Evolutionary conservation across 2,329 filamentous ascomycete species (phyloP).

Genomic region (Ophiostoma ips): DNA sequence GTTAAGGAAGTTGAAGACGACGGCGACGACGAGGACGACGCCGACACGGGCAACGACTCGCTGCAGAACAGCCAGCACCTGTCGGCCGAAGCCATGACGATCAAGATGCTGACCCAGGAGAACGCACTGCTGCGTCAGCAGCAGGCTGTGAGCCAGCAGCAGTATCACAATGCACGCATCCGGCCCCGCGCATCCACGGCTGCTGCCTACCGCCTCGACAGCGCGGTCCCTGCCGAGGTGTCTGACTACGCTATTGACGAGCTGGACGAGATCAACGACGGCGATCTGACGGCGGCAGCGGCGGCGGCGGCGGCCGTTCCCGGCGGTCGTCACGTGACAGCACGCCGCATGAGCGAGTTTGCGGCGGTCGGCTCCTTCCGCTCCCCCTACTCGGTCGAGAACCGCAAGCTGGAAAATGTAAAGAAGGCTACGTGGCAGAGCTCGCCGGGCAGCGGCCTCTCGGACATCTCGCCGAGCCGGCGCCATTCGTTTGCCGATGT

Average conservation of each 20-base stretch:
- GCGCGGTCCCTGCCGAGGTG: slow-evolving; percentile 43
- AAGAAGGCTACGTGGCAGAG: slow-evolving; percentile 61
- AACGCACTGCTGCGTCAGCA: slow-evolving; percentile 49
- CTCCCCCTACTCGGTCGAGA: slow-evolving; percentile 39
- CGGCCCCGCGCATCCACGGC: slow-evolving; percentile 45
- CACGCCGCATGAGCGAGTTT: slow-evolving; percentile 44
- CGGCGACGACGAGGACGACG: slow-evolving; percentile 39
- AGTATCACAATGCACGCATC: slow-evolving; percentile 39
- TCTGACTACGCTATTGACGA: slow-evolving; percentile 63
- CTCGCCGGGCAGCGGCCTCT: slow-evolving; percentile 46
- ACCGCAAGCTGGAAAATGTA: slow-evolving; percentile 48
- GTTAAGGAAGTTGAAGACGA: slow-evolving; percentile 58
- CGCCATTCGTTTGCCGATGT: slow-evolving; percentile 68
- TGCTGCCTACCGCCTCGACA: slow-evolving; percentile 37
- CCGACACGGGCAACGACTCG: slow-evolving; percentile 42
- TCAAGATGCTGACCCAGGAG: slow-evolving; percentile 48
- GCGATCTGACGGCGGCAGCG: slow-evolving; percentile 28
- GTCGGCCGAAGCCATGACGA: slow-evolving; percentile 44
- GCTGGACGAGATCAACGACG: slow-evolving; percentile 47
- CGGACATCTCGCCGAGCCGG: slow-evolving; percentile 57
- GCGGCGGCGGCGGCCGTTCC: slow-evolving; percentile 29
- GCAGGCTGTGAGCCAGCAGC: slow-evolving; percentile 28
- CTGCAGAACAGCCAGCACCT: slow-evolving; percentile 37
- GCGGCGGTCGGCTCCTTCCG: slow-evolving; percentile 27
- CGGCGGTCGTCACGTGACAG: slow-evolving; percentile 6